A percentile compares a stretch with the other conserved stretches of the same genome.
Evolutionary conservation across 352 stramenopile species (phyloP).

Genomic region (Peronospora farinosa): DNA sequence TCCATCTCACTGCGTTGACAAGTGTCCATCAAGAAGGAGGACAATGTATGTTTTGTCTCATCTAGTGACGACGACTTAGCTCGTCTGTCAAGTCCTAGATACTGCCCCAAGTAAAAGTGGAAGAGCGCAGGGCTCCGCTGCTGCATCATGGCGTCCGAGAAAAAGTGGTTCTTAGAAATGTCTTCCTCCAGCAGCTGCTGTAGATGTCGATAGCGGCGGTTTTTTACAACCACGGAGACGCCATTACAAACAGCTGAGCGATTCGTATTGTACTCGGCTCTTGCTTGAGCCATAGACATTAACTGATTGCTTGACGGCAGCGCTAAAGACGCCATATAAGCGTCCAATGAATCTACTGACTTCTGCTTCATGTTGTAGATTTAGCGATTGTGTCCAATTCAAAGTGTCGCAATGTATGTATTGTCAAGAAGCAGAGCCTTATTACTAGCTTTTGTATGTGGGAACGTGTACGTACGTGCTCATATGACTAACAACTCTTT

Average conservation of each 20-base stretch:
- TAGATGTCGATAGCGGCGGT: slow-evolving; percentile 63
- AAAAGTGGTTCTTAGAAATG: slow-evolving; percentile 44
- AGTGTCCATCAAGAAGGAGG: slow-evolving; percentile 63
- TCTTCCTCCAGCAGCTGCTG: slow-evolving; percentile 47
- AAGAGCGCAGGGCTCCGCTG: slow-evolving; percentile 74
- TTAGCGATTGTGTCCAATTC: slow-evolving; percentile 10
- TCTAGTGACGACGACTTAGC: background rate
- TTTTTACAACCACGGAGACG: slow-evolving; percentile 37
- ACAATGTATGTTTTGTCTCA: slow-evolving; percentile 29
- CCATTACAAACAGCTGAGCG: slow-evolving; percentile 2
- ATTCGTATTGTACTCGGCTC: slow-evolving; percentile 6
- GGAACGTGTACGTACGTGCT: too few species aligned
- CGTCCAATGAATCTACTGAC: slow-evolving; percentile 65
- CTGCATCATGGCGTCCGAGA: slow-evolving; percentile 80
- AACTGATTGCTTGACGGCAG: slow-evolving; percentile 11
- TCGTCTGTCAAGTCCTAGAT: slow-evolving; percentile 23
- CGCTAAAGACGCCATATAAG: slow-evolving; percentile 69
- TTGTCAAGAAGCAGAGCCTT: too few species aligned
- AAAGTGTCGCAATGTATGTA: slow-evolving; percentile 5
- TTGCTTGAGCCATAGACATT: slow-evolving; percentile 11
- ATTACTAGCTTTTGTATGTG: too few species aligned
- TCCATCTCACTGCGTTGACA: slow-evolving; percentile 68
- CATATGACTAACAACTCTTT: too few species aligned
- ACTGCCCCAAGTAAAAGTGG: slow-evolving; percentile 78
- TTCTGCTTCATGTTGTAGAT: slow-evolving; percentile 6